Evolutionary conservation across 1,139 yeast species (phyloP).

Genomic region (Taphrina betulina): DNA sequence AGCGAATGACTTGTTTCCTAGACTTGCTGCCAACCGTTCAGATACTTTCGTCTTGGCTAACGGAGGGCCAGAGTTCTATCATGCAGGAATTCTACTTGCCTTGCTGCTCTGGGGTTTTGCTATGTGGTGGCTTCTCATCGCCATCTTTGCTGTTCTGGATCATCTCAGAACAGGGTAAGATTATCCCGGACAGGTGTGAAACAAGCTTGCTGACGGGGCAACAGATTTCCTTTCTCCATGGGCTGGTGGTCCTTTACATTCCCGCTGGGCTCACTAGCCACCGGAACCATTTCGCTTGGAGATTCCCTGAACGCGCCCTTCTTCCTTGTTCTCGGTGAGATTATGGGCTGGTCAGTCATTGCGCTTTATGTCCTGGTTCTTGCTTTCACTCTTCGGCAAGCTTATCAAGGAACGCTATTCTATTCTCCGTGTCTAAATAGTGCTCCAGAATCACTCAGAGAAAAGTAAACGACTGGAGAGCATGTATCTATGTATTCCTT

Average conservation of each 20-base stretch:
- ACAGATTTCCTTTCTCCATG: conserved; percentile 24
- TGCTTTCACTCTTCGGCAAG: conserved; percentile 20
- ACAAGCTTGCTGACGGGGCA: neutral
- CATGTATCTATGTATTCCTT: too few relatives aligned
- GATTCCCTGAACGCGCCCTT: conserved; percentile 10
- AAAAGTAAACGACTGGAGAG: neutral
- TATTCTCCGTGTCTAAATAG: conserved; percentile 26
- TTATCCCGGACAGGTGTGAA: too few relatives aligned
- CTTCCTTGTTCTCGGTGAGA: conserved; percentile 22
- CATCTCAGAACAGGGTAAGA: conserved; percentile 22
- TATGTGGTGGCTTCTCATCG: conserved; percentile 32
- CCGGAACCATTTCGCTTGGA: conserved; percentile 28
- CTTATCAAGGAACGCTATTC: conserved; percentile 23
- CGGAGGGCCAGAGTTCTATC: conserved; percentile 17
- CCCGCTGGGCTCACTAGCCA: conserved; percentile 23
- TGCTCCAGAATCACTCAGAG: conserved; percentile 21
- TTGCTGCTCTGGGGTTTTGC: conserved; percentile 27
- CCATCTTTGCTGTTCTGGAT: conserved; percentile 28
- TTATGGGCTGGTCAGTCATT: conserved; percentile 29
- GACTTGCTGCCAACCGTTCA: neutral
- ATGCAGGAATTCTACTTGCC: conserved; percentile 10
- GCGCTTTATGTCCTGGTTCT: conserved; percentile 19
- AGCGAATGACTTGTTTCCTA: conserved; percentile 7
- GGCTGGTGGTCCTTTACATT: conserved; percentile 32
- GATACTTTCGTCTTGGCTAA: conserved; percentile 8